Percentiles rank a stretch among this genome's conserved stretches.
These are phyloP conservation scores for Circinella umbellata DNA, from an alignment of 371 early-diverging fungal genomes.

Conservation along the genomic window DNA sequence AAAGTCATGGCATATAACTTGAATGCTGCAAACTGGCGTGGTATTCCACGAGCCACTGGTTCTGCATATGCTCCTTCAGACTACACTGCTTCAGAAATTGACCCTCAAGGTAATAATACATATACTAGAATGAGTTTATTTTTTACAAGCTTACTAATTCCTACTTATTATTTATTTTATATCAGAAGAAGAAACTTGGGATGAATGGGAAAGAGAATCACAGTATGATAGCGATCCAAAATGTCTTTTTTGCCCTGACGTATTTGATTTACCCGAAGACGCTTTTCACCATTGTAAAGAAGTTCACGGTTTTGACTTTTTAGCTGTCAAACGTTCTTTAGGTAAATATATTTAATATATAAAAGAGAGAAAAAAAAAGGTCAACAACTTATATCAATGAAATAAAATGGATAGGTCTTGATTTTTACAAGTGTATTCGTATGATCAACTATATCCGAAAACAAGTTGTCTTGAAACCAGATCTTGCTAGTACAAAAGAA, in stretches of 20 bases:
- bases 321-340: constrained; percentile 50
- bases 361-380: not conserved
- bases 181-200: constrained; percentile 16
- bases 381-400: no score
- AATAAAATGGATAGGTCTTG: constrained; percentile 49
- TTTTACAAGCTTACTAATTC: no score
- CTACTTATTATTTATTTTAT: not conserved
- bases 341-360: constrained; percentile 29
- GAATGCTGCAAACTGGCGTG: constrained; percentile 13
- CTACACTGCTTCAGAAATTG: constrained; percentile 42
- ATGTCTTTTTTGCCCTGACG: constrained; percentile 75
- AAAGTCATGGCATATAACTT: constrained; percentile 11
- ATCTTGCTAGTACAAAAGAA: constrained; percentile 24
- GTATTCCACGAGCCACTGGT: constrained; percentile 3
- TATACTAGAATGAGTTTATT: not conserved
- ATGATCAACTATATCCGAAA: constrained; percentile 85
- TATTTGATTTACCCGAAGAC: constrained; percentile 49
- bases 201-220: constrained; percentile 80
- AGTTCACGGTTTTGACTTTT: constrained; percentile 75
- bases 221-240: constrained; percentile 56
- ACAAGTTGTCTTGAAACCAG: constrained; percentile 31
- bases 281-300: constrained; percentile 70
- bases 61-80: constrained; percentile 29
- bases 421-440: constrained; percentile 87
- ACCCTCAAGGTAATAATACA: constrained; percentile 36